Conservation (phyloP, 1,284 basidiomycete species). For the Serendipita sp. region DNA sequence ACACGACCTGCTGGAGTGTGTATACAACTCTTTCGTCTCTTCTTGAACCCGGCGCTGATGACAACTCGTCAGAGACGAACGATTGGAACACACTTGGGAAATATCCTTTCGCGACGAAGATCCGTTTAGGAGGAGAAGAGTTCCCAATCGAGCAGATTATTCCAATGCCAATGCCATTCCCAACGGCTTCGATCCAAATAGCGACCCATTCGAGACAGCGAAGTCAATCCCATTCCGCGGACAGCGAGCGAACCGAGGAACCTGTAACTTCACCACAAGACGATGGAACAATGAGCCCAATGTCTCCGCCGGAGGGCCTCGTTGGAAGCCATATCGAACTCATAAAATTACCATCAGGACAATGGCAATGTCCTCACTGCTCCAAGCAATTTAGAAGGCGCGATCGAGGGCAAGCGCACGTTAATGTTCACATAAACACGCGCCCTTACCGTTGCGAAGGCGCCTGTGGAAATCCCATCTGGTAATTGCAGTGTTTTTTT, state of each 20-base stretch:
- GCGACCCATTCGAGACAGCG: neutral
- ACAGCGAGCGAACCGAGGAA: neutral
- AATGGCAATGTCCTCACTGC: conserved; percentile 7
- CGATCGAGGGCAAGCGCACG: conserved; percentile 2
- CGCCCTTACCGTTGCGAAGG: conserved; percentile 1
- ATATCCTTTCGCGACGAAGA: conserved; percentile 4
- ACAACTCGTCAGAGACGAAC: neutral
- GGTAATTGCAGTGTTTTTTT: neutral
- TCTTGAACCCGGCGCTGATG: neutral
- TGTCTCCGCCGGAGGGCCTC: no score
- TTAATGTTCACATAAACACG: conserved; percentile 7
- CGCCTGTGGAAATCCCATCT: neutral
- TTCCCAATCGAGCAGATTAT: neutral
- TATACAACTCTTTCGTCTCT: no score
- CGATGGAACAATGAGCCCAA: no score
- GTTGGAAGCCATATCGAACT: neutral
- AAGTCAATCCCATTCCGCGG: neutral
- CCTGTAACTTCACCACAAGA: neutral
- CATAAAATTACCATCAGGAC: neutral
- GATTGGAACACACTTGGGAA: conserved; percentile 3
- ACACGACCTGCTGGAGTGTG: no score
- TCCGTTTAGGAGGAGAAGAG: neutral
- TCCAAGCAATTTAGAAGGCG: neutral
- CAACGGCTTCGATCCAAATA: neutral
- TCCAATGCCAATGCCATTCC: no score